Evolutionary conservation across 108 stramenopile species (phyloP).

Genomic region (Nitzschia palea): DNA sequence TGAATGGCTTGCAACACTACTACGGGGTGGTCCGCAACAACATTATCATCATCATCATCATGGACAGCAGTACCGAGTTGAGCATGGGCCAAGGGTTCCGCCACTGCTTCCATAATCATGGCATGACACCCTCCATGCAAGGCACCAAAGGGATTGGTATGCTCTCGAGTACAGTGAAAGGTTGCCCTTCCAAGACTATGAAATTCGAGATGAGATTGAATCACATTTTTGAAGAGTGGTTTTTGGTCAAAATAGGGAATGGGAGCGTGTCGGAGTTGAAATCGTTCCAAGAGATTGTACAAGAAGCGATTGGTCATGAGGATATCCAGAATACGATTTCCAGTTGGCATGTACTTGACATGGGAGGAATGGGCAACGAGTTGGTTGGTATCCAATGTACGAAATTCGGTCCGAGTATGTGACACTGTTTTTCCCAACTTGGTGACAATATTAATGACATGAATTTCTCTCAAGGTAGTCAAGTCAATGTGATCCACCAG

Average conservation of each 20-base stretch:
- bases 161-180: conserved; percentile 3
- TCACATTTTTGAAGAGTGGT: neutral
- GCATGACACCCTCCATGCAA: conserved; percentile 25
- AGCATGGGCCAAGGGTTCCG: neutral
- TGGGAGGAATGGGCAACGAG: conserved; percentile 11
- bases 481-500: neutral
- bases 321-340: neutral
- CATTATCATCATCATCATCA: no score
- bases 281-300: neutral
- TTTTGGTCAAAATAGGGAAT: neutral
- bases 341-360: conserved; percentile 26
- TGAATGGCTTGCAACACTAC: neutral
- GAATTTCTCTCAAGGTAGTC: neutral
- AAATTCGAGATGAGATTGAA: conserved; percentile 7
- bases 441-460: conserved; percentile 23
- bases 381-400: neutral
- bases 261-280: neutral
- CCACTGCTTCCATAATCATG: conserved; percentile 17
- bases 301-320: neutral
- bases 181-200: neutral
- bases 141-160: conserved; percentile 18
- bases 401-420: conserved; percentile 12
- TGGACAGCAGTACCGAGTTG: neutral
- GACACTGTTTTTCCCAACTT: conserved; percentile 20
- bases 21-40: no score